These are phyloP conservation scores for Nannochloropsis salina DNA, from an alignment of 108 stramenopile genomes.

Conservation along the genomic window DNA sequence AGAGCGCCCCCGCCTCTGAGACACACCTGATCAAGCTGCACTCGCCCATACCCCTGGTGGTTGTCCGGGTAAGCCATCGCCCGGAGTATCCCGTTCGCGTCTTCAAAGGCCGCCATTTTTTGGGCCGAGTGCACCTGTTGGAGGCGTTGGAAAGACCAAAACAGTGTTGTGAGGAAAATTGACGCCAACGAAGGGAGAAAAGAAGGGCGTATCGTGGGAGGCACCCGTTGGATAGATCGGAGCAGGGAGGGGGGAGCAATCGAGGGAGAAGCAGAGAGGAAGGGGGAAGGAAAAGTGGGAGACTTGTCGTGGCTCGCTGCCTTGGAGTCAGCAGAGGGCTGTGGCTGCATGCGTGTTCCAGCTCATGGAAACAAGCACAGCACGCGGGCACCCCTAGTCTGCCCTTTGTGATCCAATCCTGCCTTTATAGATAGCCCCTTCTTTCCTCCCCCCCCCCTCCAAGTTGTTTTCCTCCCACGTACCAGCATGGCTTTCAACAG, in stretches of 20 bases:
- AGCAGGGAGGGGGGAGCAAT: not conserved
- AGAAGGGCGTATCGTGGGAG: not conserved
- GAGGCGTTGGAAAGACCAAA: not conserved
- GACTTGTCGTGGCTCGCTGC: not conserved
- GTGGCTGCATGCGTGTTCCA: too few species aligned
- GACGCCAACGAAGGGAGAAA: not conserved
- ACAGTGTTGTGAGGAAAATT: not conserved
- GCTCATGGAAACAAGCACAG: too few species aligned
- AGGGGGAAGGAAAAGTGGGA: not conserved
- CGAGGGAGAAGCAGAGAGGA: not conserved
- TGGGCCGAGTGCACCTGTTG: not conserved
- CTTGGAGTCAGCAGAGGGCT: slow-evolving; percentile 56
- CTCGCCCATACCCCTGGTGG: not conserved
- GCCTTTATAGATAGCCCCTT: too few species aligned
- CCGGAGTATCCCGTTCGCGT: not conserved
- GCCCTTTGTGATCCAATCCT: too few species aligned
- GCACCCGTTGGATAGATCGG: not conserved
- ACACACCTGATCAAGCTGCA: slow-evolving; percentile 11
- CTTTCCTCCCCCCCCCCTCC: too few species aligned
- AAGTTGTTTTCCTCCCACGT: not conserved
- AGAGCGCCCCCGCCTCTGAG: too few species aligned
- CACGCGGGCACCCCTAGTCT: too few species aligned
- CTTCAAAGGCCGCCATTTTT: not conserved
- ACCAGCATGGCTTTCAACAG: slow-evolving; percentile 68
- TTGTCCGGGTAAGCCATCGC: slow-evolving; percentile 2